Evolutionary conservation across 164 flowering plant genomes (phyloP).

Genomic region (Annona squamosa): DNA sequence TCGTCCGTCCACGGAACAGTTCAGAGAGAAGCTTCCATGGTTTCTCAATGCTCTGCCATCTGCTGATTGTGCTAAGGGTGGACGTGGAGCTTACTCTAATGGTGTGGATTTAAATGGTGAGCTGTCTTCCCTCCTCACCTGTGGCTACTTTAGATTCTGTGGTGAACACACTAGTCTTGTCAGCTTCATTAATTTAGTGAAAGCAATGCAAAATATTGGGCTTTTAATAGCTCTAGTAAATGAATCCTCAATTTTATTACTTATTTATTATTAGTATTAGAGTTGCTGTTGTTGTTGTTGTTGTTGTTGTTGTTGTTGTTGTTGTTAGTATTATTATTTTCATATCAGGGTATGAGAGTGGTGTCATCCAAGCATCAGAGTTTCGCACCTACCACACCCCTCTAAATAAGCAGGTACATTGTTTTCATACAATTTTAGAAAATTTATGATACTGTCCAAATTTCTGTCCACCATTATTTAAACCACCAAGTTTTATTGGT

Average conservation of each 20-base stretch:
- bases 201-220: neutral
- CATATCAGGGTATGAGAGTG: constrained; percentile 64
- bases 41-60: constrained; percentile 88
- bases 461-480: neutral
- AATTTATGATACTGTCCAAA: neutral
- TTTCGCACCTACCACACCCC: constrained; percentile 98
- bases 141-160: neutral
- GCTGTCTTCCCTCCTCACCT: neutral
- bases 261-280: no score
- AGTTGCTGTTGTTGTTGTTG: no score
- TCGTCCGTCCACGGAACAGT: constrained; percentile 84
- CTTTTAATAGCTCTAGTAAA: neutral
- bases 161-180: neutral
- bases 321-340: neutral
- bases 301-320: no score
- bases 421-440: neutral
- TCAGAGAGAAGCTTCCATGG: constrained; percentile 96
- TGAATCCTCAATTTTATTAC: neutral
- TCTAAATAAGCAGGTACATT: constrained; percentile 83
- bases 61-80: constrained; percentile 98
- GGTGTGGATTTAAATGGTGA: constrained; percentile 85
- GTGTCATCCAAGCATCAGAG: constrained; percentile 72
- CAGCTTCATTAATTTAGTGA: neutral
- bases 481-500: neutral
- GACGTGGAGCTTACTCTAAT: constrained; percentile 90